phyloP scores from a whole-genome alignment of 352 stramenopile species.

The Globisporangium spiculum region DNA sequence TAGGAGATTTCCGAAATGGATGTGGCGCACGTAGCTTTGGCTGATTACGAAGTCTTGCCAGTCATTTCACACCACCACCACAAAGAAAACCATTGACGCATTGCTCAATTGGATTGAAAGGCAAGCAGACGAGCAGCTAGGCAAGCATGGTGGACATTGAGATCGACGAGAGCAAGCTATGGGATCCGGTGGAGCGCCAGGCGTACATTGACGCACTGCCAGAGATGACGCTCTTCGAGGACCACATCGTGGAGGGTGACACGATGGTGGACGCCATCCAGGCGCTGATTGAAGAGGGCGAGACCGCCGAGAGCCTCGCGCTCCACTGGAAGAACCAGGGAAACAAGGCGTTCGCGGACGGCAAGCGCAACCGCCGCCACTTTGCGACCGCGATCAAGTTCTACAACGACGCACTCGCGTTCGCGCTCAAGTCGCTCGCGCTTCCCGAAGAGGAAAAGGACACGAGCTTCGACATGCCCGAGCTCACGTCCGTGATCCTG shows the following conservation, averaged over 20 bases:
- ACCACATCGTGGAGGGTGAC: slow-evolving; percentile 84
- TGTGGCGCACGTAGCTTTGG: slow-evolving; percentile 8
- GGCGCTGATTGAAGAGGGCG: slow-evolving; percentile 82
- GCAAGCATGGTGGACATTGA: slow-evolving; percentile 77
- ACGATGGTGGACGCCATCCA: slow-evolving; percentile 86
- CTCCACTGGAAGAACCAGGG: slow-evolving; percentile 88
- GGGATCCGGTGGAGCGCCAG: slow-evolving; percentile 72
- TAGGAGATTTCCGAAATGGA: slow-evolving; percentile 4
- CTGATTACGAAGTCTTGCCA: slow-evolving; percentile 16
- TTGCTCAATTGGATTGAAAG: background rate
- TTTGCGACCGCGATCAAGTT: slow-evolving; percentile 76
- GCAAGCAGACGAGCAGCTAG: background rate
- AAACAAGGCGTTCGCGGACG: slow-evolving; percentile 83
- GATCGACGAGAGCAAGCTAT: slow-evolving; percentile 86
- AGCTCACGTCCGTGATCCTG: slow-evolving; percentile 75
- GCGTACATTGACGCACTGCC: slow-evolving; percentile 83
- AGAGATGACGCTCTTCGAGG: slow-evolving; percentile 87
- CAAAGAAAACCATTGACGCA: background rate
- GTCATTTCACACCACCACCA: slow-evolving; percentile 15
- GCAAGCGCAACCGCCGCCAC: slow-evolving; percentile 69
- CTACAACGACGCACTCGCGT: slow-evolving; percentile 74
- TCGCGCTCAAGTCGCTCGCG: slow-evolving; percentile 73
- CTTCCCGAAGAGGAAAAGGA: slow-evolving; percentile 60
- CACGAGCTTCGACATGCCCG: slow-evolving; percentile 57
- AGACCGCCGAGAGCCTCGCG: slow-evolving; percentile 83